Conservation (phyloP, 768 basidiomycete species). For the Boletus rubropictus region DNA sequence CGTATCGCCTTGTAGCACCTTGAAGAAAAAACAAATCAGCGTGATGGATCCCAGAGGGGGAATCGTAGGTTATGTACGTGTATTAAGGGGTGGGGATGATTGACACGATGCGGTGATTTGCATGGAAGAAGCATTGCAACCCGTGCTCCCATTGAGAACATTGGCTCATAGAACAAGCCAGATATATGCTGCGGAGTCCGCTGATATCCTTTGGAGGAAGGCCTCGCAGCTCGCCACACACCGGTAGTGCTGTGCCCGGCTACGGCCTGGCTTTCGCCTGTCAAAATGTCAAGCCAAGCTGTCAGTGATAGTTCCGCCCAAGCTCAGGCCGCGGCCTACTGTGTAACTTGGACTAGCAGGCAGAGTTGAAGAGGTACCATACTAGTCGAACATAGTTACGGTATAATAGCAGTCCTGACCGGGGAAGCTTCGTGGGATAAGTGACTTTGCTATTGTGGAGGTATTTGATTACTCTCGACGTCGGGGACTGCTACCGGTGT, state of each 20-base stretch:
- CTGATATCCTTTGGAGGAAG: not conserved
- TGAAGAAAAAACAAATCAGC: not conserved
- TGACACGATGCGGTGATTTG: not conserved
- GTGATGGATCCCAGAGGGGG: not conserved
- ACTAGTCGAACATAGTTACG: too few species aligned
- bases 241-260: too few species aligned
- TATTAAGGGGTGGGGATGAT: not conserved
- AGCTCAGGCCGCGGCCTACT: too few species aligned
- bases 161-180: not conserved
- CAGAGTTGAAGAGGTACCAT: too few species aligned
- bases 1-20: not conserved
- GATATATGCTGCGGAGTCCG: too few species aligned
- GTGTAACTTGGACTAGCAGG: too few species aligned
- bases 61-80: not conserved
- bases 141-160: conserved; percentile 15
- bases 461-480: not conserved
- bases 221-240: not conserved
- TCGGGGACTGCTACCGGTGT: too few species aligned
- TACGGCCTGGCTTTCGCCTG: too few species aligned
- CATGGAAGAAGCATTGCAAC: not conserved
- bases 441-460: not conserved
- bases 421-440: not conserved
- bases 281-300: too few species aligned
- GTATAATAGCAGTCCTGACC: too few species aligned
- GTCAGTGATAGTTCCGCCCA: too few species aligned